A percentile compares a stretch with the other conserved stretches of the same genome.
phyloP scores from a whole-genome alignment of 345 rosid species.

The Heritiera fomes region DNA sequence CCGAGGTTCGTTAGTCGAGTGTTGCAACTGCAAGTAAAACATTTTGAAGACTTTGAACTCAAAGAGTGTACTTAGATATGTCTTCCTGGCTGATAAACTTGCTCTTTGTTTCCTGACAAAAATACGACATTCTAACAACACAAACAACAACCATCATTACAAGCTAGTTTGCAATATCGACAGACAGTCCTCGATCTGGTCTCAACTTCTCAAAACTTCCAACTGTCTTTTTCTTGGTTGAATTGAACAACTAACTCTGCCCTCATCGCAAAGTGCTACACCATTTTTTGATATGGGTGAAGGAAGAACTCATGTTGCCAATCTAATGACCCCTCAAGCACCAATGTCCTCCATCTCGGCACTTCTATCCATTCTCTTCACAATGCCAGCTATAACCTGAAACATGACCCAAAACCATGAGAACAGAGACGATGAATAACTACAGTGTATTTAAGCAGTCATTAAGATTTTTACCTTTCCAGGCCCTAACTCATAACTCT shows the following conservation, averaged over 20 bases:
- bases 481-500: slow-evolving; percentile 90
- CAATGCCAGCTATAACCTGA: slow-evolving; percentile 94
- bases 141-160: neutral
- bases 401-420: slow-evolving; percentile 21
- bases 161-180: neutral
- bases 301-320: neutral
- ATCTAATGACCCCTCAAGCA: slow-evolving; percentile 43
- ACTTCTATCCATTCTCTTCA: slow-evolving; percentile 84
- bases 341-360: slow-evolving; percentile 70
- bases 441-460: neutral
- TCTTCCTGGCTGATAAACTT: no score
- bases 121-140: neutral
- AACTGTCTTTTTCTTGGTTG: neutral
- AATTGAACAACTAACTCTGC: neutral
- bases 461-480: slow-evolving; percentile 68
- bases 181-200: neutral
- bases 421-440: neutral
- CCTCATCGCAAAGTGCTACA: neutral
- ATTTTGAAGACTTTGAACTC: neutral
- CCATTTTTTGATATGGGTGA: no score
- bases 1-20: neutral
- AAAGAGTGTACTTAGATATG: neutral
- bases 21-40: no score
- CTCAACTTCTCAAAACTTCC: neutral
- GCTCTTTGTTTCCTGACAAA: neutral